A percentile compares a stretch with the other conserved stretches of the same genome.
These are phyloP conservation scores for Tilletiaria anomala DNA, from an alignment of 1,284 basidiomycete species.

Conservation along the genomic window DNA sequence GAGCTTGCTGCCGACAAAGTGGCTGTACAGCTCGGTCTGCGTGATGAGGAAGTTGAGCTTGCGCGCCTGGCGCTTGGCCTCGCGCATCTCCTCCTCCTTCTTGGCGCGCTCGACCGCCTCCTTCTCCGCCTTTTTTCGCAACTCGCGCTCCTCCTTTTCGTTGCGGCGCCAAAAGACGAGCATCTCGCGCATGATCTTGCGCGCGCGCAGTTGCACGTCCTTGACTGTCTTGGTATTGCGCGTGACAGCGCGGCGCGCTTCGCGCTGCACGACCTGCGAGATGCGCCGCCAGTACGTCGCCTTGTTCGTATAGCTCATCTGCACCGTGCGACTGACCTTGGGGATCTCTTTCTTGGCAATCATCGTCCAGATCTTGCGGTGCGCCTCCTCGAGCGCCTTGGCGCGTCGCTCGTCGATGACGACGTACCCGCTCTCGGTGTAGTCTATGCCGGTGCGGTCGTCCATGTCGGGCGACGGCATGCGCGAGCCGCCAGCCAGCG, in stretches of 20 bases:
- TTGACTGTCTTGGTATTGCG: constrained; percentile 70
- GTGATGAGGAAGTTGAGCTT: constrained; percentile 99
- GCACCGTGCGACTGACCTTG: constrained; percentile 35
- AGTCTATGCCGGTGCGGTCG: not conserved
- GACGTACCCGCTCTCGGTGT: constrained; percentile 10
- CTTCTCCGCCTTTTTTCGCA: constrained; percentile 83
- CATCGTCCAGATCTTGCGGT: constrained; percentile 34
- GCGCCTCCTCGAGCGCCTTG: constrained; percentile 32
- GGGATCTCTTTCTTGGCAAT: constrained; percentile 39
- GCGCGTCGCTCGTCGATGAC: constrained; percentile 24
- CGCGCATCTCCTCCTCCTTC: constrained; percentile 89
- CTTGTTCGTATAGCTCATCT: constrained; percentile 29
- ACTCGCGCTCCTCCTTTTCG: constrained; percentile 77
- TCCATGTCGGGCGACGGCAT: not conserved
- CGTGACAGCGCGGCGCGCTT: constrained; percentile 66
- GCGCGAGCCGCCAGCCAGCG: no score
- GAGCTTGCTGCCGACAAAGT: constrained; percentile 96
- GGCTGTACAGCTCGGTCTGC: constrained; percentile 96
- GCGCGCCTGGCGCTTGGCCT: constrained; percentile 82
- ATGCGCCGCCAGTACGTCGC: constrained; percentile 59
- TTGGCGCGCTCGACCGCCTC: constrained; percentile 46
- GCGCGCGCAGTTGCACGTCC: constrained; percentile 73
- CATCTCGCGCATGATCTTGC: constrained; percentile 68
- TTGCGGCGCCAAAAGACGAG: constrained; percentile 96
- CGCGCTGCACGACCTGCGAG: constrained; percentile 58